Evolutionary conservation across 2,329 filamentous ascomycete species (phyloP).

Genomic region (Aspergillus proliferans): DNA sequence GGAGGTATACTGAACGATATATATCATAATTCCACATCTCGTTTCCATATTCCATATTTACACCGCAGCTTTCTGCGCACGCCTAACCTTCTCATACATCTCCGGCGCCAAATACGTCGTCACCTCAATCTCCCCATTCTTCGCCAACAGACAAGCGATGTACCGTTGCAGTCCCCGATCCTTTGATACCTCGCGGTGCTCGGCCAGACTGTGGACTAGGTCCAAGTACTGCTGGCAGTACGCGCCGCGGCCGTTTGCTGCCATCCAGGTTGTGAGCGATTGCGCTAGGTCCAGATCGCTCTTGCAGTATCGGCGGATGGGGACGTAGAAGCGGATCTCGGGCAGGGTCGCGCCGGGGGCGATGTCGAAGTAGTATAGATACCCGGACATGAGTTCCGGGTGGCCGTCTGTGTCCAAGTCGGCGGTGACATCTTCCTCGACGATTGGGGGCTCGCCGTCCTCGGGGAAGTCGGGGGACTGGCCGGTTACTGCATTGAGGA

Average conservation of each 20-base stretch:
- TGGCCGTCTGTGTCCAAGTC: not conserved
- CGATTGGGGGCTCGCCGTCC: not conserved
- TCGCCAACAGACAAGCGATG: not conserved
- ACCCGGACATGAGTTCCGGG: not conserved
- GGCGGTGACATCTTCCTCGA: not conserved
- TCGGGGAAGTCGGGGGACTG: not conserved
- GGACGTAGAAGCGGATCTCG: not conserved
- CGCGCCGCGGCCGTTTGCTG: not conserved
- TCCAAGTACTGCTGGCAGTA: not conserved
- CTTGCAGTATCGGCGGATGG: not conserved
- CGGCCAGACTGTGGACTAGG: not conserved
- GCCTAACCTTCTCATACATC: not conserved
- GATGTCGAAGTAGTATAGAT: not conserved
- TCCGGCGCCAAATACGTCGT: not conserved
- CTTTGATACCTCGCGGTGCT: not conserved
- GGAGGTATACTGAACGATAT: no score
- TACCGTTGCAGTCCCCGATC: not conserved
- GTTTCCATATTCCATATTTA: no score
- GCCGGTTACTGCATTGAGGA: not conserved
- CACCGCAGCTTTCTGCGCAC: no score
- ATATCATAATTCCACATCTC: no score
- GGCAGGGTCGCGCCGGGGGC: not conserved
- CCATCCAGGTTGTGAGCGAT: not conserved
- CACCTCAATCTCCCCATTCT: not conserved
- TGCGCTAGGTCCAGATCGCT: constrained; percentile 1